Evolutionary conservation across 108 stramenopile species (phyloP), one percentile per base, ranked within the genome.

Genomic region (Fragilaria crotonensis): DNA sequence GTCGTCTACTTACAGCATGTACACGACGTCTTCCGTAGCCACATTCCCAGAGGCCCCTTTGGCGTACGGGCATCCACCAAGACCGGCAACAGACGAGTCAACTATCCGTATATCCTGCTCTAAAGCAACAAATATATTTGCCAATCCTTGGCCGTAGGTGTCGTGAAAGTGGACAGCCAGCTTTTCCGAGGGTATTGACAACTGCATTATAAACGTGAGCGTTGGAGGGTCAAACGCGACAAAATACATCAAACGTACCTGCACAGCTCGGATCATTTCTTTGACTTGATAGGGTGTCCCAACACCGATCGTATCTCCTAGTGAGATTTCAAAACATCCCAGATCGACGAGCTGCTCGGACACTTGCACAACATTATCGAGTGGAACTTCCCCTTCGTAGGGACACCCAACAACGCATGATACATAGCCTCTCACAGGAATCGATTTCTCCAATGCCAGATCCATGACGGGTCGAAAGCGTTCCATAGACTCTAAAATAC

Each of bases 11-110:
- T 70, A 58, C 57, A 92, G 56, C 89, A 95, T 89, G 70, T 92
- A 95, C n/a, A 95, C 82, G 20, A 90, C 84, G 71, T 95, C 94
- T 76, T 95, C 94, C 2, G 94, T 93, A 0, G 94, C 90, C 19
- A 95, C 85, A 73, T 95, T 95, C 21, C 94, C 94, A 32, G 82
- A 82, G 5, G 94, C 91, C 22, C 91, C 91, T 28, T 60, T 54
- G 17, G 94, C 94, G 61, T 93, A 95, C 0, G 94, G 94, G 48
- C 94, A 95, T 0, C 87, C 69, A 18, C 94, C 94, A 17, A 95
- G 61, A 2, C 94, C 94, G 9, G 84, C 87, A 20, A 91, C 88
- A 20, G 89, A 85, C 7, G 84, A 69, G 45, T 95, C 94, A 25
- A 95, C 70, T 3, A 77, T 80, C 9, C 51, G 45, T 7, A 95